These are phyloP conservation scores for Eucalyptus fibrosa DNA, from an alignment of 345 rosid species.

Conservation along the genomic window DNA sequence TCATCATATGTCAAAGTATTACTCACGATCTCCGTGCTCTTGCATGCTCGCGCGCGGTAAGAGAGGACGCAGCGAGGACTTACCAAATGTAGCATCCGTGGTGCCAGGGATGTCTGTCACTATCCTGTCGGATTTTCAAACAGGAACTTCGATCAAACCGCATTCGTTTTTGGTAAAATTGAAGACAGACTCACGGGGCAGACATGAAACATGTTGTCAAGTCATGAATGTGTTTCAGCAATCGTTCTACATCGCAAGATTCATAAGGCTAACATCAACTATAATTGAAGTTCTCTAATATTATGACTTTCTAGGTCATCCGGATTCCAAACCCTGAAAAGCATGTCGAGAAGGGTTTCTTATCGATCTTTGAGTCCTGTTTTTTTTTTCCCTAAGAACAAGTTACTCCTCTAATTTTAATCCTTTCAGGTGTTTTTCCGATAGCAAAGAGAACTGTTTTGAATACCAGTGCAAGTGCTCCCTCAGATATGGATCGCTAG, in stretches of 20 bases:
- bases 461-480: conserved; percentile 80
- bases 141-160: neutral
- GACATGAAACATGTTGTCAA: neutral
- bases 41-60: neutral
- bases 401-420: neutral
- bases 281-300: neutral
- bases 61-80: neutral
- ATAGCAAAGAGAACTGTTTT: neutral
- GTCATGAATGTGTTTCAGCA: neutral
- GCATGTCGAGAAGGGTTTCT: neutral
- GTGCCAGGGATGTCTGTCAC: conserved; percentile 93
- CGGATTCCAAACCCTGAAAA: neutral
- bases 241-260: neutral
- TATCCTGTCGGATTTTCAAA: conserved; percentile 40
- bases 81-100: conserved; percentile 74
- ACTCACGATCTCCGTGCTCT: neutral
- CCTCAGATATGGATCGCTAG: conserved; percentile 68
- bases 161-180: neutral
- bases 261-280: neutral
- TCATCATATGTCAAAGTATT: neutral
- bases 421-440: neutral
- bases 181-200: neutral
- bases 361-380: neutral
- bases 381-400: neutral
- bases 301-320: neutral